phyloP scores from a whole-genome alignment of 2,329 filamentous ascomycete species.

The Phoma sp. region DNA sequence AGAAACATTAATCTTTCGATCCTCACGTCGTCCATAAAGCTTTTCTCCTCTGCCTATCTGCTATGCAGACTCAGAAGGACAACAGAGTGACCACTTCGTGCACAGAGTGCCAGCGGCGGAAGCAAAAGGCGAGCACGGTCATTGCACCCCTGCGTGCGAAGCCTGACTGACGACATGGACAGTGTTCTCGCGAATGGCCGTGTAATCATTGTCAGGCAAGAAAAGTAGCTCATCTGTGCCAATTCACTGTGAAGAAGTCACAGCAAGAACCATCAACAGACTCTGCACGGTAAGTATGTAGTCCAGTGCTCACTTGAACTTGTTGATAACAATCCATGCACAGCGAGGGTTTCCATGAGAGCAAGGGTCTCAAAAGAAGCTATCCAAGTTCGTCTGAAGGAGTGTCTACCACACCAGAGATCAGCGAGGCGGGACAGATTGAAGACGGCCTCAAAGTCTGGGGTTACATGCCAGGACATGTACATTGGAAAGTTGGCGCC shows the following conservation, averaged over 20 bases:
- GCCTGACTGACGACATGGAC: slow-evolving; percentile 23
- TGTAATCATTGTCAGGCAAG: slow-evolving; percentile 59
- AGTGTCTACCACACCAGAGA: not conserved
- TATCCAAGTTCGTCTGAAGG: slow-evolving; percentile 17
- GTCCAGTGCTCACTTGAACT: not conserved
- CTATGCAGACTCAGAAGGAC: slow-evolving; percentile 36
- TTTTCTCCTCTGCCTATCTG: not conserved
- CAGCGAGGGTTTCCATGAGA: slow-evolving; percentile 25
- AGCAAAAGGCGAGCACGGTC: slow-evolving; percentile 53
- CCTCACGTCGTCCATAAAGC: not conserved
- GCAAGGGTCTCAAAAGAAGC: slow-evolving; percentile 31
- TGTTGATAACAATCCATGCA: slow-evolving; percentile 4
- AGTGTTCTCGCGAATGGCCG: slow-evolving; percentile 60
- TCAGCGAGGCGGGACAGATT: slow-evolving; percentile 18
- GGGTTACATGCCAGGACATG: slow-evolving; percentile 48
- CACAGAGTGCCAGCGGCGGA: slow-evolving; percentile 58
- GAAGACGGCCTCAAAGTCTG: slow-evolving; percentile 41
- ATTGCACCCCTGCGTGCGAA: not conserved
- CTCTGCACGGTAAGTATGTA: slow-evolving; percentile 26
- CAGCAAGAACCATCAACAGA: slow-evolving; percentile 29
- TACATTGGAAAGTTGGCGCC: slow-evolving; percentile 38
- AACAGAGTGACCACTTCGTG: slow-evolving; percentile 46
- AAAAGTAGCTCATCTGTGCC: slow-evolving; percentile 57
- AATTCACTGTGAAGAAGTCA: slow-evolving; percentile 49
- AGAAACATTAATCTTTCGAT: not conserved